Conservation (phyloP, 2,329 filamentous ascomycete genomes). For the Paracoccidioides brasiliensis region DNA sequence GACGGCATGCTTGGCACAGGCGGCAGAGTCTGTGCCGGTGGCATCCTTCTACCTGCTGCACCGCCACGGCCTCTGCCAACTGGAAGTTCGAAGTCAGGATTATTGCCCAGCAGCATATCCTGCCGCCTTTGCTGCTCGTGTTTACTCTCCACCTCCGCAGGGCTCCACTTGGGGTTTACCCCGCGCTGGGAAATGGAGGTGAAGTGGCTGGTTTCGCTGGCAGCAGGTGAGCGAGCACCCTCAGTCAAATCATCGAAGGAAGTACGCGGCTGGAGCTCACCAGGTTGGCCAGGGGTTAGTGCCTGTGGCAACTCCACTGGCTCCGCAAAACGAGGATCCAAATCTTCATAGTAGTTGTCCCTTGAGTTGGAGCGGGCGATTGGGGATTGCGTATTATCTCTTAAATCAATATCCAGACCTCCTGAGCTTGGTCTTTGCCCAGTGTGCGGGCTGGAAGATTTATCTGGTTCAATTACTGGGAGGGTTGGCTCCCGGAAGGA, state of each 20-base stretch:
- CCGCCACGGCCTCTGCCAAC: slow-evolving; percentile 28
- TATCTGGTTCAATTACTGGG: slow-evolving; percentile 3
- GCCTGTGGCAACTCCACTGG: slow-evolving; percentile 24
- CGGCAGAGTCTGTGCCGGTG: slow-evolving; percentile 1
- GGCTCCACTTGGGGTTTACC: slow-evolving; percentile 73
- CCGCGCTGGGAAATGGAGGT: slow-evolving; percentile 82
- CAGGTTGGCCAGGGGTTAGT: slow-evolving; percentile 27
- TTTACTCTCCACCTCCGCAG: slow-evolving; percentile 32
- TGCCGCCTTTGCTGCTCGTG: slow-evolving; percentile 44
- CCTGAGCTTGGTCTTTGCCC: background rate
- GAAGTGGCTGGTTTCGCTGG: slow-evolving; percentile 72
- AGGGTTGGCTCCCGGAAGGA: slow-evolving; percentile 3
- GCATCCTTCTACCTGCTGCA: slow-evolving; percentile 7
- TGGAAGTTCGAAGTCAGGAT: slow-evolving; percentile 68
- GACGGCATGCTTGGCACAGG: slow-evolving; percentile 18
- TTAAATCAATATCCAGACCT: slow-evolving; percentile 11
- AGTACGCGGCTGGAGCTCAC: slow-evolving; percentile 30
- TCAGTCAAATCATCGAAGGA: slow-evolving; percentile 53
- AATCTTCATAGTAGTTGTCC: slow-evolving; percentile 74
- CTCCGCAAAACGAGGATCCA: slow-evolving; percentile 73
- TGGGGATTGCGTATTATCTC: slow-evolving; percentile 12
- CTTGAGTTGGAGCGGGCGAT: slow-evolving; percentile 25
- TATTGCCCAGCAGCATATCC: slow-evolving; percentile 62
- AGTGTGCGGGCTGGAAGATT: slow-evolving; percentile 6
- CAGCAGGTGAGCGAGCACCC: slow-evolving; percentile 55